Base-by-base conservation (phyloP, 441 rosid species). In the Pelargonium myrrhifolium region DNA sequence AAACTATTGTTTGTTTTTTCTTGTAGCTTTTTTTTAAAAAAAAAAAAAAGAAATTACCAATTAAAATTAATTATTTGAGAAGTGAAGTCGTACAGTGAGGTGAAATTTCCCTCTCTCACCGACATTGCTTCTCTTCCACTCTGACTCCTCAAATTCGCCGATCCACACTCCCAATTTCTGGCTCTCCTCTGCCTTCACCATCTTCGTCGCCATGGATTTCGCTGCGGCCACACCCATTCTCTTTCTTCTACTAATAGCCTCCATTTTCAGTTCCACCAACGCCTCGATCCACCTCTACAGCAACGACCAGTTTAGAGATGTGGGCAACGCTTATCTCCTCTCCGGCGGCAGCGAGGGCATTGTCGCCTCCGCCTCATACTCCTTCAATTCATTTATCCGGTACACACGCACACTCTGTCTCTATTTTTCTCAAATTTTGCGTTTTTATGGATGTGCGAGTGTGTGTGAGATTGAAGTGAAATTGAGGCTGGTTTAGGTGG, bases 291-390 rank as follows among this genome's bases (percentile, higher is more conserved):
- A 93, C 87, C 64, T 77, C 74, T 91, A 93, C 80, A 24, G 67
- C 49, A 77, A 78, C 1, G 80, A 85, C 39, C 72, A 85, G 51
- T 91, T 93, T 82, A 74, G 67, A 56, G 94, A 88, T 75, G 92
- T 88, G 62, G 97, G 96, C 69, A 93, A 86, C 66, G 75, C 93
- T 58, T 85, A 75, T 73, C 93, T 91, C 70, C 95, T 93, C 71
- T 76, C 90, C 61, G 99, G 99, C 58, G 98, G 96, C 71, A 93
- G 97, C 83, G 99, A 93, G 71, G 99, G 99, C 72, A 76, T 91
- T 49, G 71, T 39, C 78, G 77, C 85, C 65, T 66, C 90, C 59
- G 40, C 24, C 39, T 65, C n/a, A 42, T 45, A 63, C 12, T 20
- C 73, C 64, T 51, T 51, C 65, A 51, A 7, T 43, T 88, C 93